Base-by-base conservation (phyloP, 352 stramenopile species). In the Phytophthora megakarya region DNA sequence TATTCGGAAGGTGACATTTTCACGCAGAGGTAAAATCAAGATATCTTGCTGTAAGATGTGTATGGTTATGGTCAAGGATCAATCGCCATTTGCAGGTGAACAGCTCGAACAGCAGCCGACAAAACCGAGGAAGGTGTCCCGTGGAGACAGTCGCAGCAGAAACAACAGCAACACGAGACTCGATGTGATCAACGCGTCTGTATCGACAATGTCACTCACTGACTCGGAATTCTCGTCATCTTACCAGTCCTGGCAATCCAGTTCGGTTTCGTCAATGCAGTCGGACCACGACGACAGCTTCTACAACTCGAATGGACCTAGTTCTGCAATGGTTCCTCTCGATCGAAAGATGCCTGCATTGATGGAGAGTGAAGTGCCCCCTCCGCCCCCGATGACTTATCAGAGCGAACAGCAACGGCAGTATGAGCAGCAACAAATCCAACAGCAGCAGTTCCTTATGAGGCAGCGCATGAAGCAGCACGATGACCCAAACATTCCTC, bases 11-110 rank as follows among this genome's bases (percentile, higher is more conserved):
- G 55, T 75, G 30, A 82, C 78, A 3, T 80, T 89, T 48, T 75
- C 67, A 8, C 78, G 75, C 23, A 67, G 72, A 25, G 79, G 81
- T 45, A 88, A 88, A 47, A 72, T 83, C 47, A 91, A 91, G 45
- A 62, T 89, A 19, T 78, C 73, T 32, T 89, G 79, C 63, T 91
- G 81, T 63, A 91, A 89, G 50, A 83, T 88, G 57, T 91, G 81
- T 39, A 51, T 91, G 39, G 76, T 89, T 22, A 82, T 85, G 56
- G 74, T 84, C 33, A 87, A 85, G 51, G 80, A 89, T 35, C 76
- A 81, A 58, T 89, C 82, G 13, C 82, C 82, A 4, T 89, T 91
- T 45, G 82, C 74, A 22, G 80, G 80, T 35, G 67, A 88, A 48
- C 45, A 67, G 19, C 70, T 89, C 16, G 70, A 80, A 39, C 54